phyloP scores from a whole-genome alignment of 306 rosid genomes.

The Morella rubra region DNA sequence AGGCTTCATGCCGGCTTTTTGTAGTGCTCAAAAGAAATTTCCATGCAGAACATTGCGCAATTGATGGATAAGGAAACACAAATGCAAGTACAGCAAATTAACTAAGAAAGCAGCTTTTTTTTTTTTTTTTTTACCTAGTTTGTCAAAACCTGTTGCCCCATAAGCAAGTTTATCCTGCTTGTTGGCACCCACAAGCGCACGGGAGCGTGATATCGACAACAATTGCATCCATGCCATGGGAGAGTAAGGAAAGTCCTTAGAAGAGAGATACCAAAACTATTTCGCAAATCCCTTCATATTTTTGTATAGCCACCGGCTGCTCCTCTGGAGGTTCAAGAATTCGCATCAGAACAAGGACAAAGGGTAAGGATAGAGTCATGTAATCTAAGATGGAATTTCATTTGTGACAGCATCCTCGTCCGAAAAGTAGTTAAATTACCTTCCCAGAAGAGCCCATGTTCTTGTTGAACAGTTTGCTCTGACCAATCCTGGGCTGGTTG shows the following conservation, averaged over 20 bases:
- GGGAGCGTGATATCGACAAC: neutral
- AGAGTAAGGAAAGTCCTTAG: neutral
- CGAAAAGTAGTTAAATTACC: neutral
- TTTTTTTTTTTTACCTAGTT: neutral
- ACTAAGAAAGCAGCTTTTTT: neutral
- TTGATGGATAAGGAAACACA: neutral
- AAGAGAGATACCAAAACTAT: neutral
- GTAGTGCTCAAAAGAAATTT: neutral
- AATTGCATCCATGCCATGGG: neutral
- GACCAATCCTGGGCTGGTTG: neutral
- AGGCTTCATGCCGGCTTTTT: neutral
- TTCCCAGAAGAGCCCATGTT: neutral
- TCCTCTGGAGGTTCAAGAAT: neutral
- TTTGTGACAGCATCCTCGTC: neutral
- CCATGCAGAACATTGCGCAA: neutral
- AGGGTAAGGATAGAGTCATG: neutral
- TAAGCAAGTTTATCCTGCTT: no score
- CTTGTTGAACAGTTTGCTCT: constrained; percentile 5
- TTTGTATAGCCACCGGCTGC: neutral
- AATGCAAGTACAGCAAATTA: neutral
- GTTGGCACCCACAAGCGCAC: no score
- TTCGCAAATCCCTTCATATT: neutral
- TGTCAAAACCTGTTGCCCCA: no score
- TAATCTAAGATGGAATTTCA: neutral
- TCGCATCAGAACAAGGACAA: neutral